phyloP scores from a whole-genome alignment of 768 basidiomycete genomes.

The Suillus plorans region DNA sequence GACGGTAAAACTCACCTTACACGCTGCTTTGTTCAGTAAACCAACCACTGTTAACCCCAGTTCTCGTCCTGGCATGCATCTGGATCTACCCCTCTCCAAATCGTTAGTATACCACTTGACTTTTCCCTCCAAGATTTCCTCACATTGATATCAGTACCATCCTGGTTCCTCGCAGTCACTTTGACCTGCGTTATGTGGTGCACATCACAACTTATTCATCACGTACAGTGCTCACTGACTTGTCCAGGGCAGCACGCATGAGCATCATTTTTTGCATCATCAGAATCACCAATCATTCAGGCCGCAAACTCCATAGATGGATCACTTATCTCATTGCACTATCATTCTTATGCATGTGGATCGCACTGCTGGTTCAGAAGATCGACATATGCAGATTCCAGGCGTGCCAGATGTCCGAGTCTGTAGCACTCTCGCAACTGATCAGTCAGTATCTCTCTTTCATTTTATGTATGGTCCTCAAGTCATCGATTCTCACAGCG shows the following conservation, averaged over 20 bases:
- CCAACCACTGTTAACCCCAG: background rate
- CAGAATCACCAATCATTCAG: constrained; percentile 19
- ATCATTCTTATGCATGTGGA: constrained; percentile 17
- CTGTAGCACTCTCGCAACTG: constrained; percentile 16
- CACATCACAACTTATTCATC: too few species aligned
- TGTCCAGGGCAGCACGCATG: constrained; percentile 22
- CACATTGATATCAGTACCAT: background rate
- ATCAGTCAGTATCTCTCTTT: constrained; percentile 17
- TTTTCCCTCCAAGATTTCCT: background rate
- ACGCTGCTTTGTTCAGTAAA: background rate
- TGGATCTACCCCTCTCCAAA: constrained; percentile 5
- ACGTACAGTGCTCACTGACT: background rate
- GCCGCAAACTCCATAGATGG: constrained; percentile 7
- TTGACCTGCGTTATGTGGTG: constrained; percentile 24
- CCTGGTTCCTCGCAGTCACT: constrained; percentile 16
- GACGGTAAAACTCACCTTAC: background rate
- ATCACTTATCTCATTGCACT: constrained; percentile 11
- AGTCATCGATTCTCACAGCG: background rate
- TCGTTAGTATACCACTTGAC: constrained; percentile 7
- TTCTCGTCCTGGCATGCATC: constrained; percentile 12
- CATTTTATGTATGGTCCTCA: background rate
- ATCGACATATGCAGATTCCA: constrained; percentile 9
- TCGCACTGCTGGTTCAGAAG: constrained; percentile 11
- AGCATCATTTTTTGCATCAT: constrained; percentile 25
- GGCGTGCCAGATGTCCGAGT: constrained; percentile 12